phyloP scores from a whole-genome alignment of 441 rosid genomes.

The Capsella rubella region DNA sequence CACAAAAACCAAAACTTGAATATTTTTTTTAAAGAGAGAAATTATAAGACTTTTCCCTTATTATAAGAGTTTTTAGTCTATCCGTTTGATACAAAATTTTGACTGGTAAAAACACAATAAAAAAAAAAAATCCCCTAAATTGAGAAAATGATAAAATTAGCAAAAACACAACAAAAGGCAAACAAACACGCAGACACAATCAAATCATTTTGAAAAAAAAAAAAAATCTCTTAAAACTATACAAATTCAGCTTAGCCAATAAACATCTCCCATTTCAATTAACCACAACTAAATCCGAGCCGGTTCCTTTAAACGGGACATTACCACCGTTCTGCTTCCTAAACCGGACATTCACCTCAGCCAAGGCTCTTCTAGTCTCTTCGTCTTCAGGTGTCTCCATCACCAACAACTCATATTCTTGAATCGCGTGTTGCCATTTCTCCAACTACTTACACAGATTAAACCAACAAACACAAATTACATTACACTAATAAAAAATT shows the following conservation, averaged over 20 bases:
- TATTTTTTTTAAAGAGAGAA: background rate
- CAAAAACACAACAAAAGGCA: background rate
- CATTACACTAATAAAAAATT: background rate
- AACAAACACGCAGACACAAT: slow-evolving; percentile 28
- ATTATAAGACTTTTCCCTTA: background rate
- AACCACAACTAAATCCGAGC: slow-evolving; percentile 58
- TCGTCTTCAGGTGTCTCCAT: slow-evolving; percentile 71
- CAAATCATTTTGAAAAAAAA: background rate
- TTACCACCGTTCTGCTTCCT: slow-evolving; percentile 57
- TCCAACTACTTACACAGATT: slow-evolving; percentile 54
- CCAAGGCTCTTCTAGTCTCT: slow-evolving; percentile 66
- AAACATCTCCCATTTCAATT: slow-evolving; percentile 50
- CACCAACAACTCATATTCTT: slow-evolving; percentile 77
- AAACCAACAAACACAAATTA: slow-evolving; percentile 15
- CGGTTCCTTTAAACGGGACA: slow-evolving; percentile 50
- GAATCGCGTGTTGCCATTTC: slow-evolving; percentile 76
- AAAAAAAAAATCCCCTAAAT: background rate
- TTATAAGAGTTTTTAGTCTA: slow-evolving; percentile 7
- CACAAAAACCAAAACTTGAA: background rate
- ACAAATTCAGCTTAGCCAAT: slow-evolving; percentile 44
- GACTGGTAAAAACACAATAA: background rate
- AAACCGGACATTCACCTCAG: slow-evolving; percentile 61
- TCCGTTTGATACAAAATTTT: slow-evolving; percentile 12
- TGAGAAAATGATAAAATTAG: slow-evolving; percentile 10
- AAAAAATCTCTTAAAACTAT: slow-evolving; percentile 7